These are phyloP conservation scores for Amanita rubescens DNA, from an alignment of 768 basidiomycete genomes.

Conservation along the genomic window DNA sequence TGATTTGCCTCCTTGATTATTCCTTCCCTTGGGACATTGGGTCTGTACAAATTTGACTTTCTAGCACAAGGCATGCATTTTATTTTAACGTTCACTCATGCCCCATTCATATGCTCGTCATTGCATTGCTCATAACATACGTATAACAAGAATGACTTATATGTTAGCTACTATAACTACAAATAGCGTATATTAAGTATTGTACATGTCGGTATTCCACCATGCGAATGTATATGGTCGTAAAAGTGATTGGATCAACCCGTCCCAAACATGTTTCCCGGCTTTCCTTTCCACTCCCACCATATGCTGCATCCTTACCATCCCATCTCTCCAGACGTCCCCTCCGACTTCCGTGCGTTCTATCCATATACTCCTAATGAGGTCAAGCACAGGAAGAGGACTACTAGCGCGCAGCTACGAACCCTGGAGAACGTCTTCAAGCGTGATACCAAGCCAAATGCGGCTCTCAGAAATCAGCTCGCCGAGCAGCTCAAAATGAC, in stretches of 20 bases:
- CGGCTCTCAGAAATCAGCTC: constrained; percentile 67
- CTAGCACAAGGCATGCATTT: not conserved
- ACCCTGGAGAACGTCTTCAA: constrained; percentile 85
- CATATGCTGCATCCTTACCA: constrained; percentile 20
- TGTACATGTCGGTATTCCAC: not conserved
- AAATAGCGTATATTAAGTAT: constrained; percentile 7
- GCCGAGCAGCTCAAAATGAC: constrained; percentile 86
- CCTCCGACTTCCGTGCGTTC: constrained; percentile 77
- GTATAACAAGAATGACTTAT: constrained; percentile 6
- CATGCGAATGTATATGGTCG: constrained; percentile 4
- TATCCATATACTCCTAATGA: constrained; percentile 87
- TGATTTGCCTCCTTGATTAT: constrained; percentile 16
- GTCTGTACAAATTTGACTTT: constrained; percentile 4
- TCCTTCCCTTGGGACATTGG: constrained; percentile 11
- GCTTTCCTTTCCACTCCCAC: constrained; percentile 28
- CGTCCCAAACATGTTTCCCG: constrained; percentile 19
- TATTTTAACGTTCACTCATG: not conserved
- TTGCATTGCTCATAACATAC: constrained; percentile 8
- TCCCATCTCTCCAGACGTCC: constrained; percentile 54
- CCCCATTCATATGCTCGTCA: not conserved
- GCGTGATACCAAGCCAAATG: constrained; percentile 88
- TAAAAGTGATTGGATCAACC: constrained; percentile 11
- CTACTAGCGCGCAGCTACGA: constrained; percentile 81
- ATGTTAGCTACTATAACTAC: constrained; percentile 8
- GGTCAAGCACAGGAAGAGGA: constrained; percentile 91